Percentiles rank a stretch among this genome's conserved stretches.
These are phyloP conservation scores for Beauveria caledonica DNA, from an alignment of 2,329 filamentous ascomycete genomes.

Conservation along the genomic window DNA sequence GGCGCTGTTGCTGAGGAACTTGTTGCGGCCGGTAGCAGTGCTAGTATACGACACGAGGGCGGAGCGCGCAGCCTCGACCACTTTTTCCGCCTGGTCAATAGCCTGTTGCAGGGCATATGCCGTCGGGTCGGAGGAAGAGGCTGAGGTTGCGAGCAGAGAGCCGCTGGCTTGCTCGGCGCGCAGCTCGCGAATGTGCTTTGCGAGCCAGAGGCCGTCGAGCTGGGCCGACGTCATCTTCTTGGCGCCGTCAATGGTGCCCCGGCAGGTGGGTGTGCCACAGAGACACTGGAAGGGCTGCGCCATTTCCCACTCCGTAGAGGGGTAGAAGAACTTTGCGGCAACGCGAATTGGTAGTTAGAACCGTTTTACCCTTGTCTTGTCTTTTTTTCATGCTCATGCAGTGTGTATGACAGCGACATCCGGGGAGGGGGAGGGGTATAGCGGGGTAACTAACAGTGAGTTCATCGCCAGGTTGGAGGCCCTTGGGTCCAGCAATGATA, in stretches of 20 bases:
- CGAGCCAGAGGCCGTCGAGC: constrained; percentile 53
- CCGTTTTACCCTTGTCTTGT: background rate
- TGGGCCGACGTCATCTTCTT: constrained; percentile 46
- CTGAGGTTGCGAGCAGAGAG: constrained; percentile 6
- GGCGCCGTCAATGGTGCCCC: constrained; percentile 55
- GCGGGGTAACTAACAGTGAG: constrained; percentile 38
- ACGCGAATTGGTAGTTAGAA: background rate
- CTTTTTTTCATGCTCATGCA: background rate
- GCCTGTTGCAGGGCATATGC: constrained; percentile 34
- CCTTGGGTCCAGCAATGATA: constrained; percentile 49
- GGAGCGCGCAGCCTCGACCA: constrained; percentile 35
- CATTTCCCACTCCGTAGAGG: constrained; percentile 68
- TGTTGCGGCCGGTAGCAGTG: constrained; percentile 8
- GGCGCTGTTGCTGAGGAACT: constrained; percentile 16
- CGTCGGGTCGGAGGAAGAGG: constrained; percentile 29
- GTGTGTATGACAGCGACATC: no score
- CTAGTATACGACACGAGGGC: constrained; percentile 34
- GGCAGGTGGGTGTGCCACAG: constrained; percentile 50
- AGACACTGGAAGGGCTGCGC: constrained; percentile 61
- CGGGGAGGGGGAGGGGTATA: no score
- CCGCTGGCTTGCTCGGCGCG: constrained; percentile 32
- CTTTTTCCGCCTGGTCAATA: constrained; percentile 38
- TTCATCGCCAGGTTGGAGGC: constrained; percentile 48
- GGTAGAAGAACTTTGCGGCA: constrained; percentile 56
- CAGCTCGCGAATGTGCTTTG: constrained; percentile 50